Percentiles rank a stretch among this genome's conserved stretches.
phyloP scores from a whole-genome alignment of 352 stramenopile species.

The Pseudoperonospora humuli region DNA sequence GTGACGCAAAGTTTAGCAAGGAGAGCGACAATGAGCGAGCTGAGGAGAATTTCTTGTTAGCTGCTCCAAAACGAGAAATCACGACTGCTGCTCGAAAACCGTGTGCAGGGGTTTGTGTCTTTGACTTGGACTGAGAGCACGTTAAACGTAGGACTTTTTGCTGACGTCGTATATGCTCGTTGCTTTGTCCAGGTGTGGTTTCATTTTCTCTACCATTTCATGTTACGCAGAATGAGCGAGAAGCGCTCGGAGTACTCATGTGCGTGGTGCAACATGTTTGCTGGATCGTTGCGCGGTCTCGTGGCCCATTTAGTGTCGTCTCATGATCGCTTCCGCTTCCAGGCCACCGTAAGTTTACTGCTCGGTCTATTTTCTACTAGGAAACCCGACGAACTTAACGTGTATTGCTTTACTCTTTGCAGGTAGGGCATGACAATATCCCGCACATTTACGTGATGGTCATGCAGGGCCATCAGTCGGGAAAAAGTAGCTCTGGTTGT shows the following conservation, averaged over 20 bases:
- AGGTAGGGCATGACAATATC: constrained; percentile 72
- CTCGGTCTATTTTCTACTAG: neutral
- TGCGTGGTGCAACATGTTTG: constrained; percentile 79
- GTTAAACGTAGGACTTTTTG: neutral
- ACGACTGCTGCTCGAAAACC: constrained; percentile 8
- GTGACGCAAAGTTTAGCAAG: constrained; percentile 28
- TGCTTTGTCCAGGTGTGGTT: constrained; percentile 64
- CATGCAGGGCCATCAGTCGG: constrained; percentile 20
- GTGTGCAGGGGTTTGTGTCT: constrained; percentile 27
- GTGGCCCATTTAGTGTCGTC: constrained; percentile 70
- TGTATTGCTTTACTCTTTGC: neutral
- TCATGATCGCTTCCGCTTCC: constrained; percentile 73
- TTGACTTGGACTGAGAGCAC: neutral
- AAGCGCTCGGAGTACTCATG: constrained; percentile 78
- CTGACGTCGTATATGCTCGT: neutral
- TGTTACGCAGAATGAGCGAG: constrained; percentile 74
- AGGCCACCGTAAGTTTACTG: constrained; percentile 39
- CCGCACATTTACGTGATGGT: constrained; percentile 81
- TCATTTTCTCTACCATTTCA: constrained; percentile 77
- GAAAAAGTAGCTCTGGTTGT: constrained; percentile 12
- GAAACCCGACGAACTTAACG: neutral
- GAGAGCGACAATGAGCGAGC: constrained; percentile 12
- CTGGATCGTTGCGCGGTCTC: constrained; percentile 59
- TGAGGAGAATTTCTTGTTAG: constrained; percentile 26
- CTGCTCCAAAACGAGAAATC: constrained; percentile 34